phyloP scores from a whole-genome alignment of 176 grass and related monocot species.

The Bothriochloa decipiens region DNA sequence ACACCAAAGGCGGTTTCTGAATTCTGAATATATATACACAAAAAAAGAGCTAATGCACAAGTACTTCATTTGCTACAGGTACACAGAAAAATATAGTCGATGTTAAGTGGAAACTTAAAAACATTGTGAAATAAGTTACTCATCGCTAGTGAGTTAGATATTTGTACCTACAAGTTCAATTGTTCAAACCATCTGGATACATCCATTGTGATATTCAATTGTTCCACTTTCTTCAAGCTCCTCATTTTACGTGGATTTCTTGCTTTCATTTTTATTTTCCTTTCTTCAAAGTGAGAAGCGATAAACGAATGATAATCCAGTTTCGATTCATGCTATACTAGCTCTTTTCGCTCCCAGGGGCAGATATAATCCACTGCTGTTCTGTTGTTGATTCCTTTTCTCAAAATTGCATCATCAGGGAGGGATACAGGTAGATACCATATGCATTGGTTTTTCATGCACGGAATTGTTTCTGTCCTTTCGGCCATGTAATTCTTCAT shows the following conservation, averaged over 20 bases:
- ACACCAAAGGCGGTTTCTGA: not conserved
- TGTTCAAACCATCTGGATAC: not conserved
- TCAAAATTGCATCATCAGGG: not conserved
- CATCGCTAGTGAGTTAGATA: not conserved
- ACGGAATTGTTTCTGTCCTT: not conserved
- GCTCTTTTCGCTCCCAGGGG: not conserved
- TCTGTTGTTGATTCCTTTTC: not conserved
- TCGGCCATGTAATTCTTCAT: not conserved
- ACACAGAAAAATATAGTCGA: not conserved
- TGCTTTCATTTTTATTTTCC: not conserved
- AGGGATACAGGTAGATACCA: not conserved
- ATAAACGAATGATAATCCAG: not conserved
- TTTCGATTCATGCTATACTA: not conserved
- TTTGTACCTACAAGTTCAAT: conserved; percentile 16
- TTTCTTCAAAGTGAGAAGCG: not conserved
- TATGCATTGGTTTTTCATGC: not conserved
- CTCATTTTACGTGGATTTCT: not conserved
- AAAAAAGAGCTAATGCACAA: not conserved
- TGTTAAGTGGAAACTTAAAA: not conserved
- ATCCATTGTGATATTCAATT: no score
- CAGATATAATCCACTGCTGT: no score
- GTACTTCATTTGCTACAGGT: not conserved
- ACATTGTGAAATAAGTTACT: not conserved
- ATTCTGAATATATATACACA: not conserved
- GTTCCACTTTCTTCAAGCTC: not conserved